Evolutionary conservation across 805 yeast genomes (phyloP).

Genomic region (Ogataea trehalophila): DNA sequence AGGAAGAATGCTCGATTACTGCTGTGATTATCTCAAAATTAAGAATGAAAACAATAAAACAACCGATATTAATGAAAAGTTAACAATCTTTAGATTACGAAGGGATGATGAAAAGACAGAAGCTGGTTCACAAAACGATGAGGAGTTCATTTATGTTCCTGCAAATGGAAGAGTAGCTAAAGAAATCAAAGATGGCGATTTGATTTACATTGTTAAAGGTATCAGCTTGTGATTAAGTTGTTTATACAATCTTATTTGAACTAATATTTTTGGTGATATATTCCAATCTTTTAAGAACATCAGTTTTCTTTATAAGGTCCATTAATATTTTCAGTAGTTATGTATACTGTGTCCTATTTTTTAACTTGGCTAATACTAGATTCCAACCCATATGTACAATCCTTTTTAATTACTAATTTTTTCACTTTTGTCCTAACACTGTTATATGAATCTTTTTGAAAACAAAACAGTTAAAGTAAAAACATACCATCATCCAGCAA

Average conservation of each 20-base stretch:
- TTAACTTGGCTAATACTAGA: not conserved
- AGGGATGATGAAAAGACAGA: conserved; percentile 27
- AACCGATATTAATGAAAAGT: conserved; percentile 35
- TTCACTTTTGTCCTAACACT: too few relatives aligned
- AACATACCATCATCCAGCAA: too few relatives aligned
- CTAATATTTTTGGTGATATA: not conserved
- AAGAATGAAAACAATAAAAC: conserved; percentile 46
- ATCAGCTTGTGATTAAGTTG: conserved; percentile 10
- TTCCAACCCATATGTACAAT: not conserved
- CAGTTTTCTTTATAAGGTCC: not conserved
- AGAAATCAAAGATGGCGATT: conserved; percentile 45
- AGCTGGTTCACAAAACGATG: conserved; percentile 15
- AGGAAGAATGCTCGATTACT: conserved; percentile 52
- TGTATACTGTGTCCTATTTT: too few relatives aligned
- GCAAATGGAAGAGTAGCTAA: conserved; percentile 36
- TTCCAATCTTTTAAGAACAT: not conserved
- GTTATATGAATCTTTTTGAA: too few relatives aligned
- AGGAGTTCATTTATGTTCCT: conserved; percentile 29
- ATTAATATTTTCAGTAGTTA: too few relatives aligned
- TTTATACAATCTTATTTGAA: not conserved
- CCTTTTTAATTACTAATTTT: too few relatives aligned
- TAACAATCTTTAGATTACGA: conserved; percentile 41
- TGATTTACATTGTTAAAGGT: conserved; percentile 50
- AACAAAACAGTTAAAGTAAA: too few relatives aligned
- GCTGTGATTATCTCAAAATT: conserved; percentile 43